These are phyloP conservation scores for Aspergillus pseudonomiae DNA, from an alignment of 2,329 filamentous ascomycete species.

Conservation along the genomic window DNA sequence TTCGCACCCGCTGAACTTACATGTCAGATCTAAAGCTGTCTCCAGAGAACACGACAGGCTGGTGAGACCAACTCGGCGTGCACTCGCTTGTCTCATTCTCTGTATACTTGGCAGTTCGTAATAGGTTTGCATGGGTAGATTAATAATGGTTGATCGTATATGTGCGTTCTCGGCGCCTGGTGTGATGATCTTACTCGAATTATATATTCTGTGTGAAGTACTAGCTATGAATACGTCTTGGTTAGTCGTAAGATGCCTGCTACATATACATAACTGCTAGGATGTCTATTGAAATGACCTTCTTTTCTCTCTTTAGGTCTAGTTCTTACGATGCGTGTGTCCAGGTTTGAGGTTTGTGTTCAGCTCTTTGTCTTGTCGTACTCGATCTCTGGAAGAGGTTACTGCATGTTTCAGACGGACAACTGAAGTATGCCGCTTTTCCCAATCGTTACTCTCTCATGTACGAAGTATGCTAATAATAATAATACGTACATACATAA, in stretches of 20 bases:
- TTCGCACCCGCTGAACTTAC: slow-evolving; percentile 18
- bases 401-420: neutral
- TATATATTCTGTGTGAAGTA: neutral
- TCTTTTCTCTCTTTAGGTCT: neutral
- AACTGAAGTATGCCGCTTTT: neutral
- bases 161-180: neutral
- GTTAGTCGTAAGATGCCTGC: neutral
- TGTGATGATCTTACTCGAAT: neutral
- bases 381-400: neutral
- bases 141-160: neutral
- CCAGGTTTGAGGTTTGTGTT: neutral
- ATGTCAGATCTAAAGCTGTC: neutral
- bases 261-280: neutral
- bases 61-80: neutral
- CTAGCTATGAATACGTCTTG: neutral
- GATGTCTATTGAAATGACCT: neutral
- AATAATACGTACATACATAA: neutral
- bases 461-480: neutral
- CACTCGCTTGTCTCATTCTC: neutral
- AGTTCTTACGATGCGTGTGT: neutral
- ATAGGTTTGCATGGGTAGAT: neutral
- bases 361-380: neutral
- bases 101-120: neutral
- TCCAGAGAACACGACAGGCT: neutral
- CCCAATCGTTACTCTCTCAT: neutral